Evolutionary conservation across 2,329 filamentous ascomycete species (phyloP).

Genomic region (Paecilomyces formosus): DNA sequence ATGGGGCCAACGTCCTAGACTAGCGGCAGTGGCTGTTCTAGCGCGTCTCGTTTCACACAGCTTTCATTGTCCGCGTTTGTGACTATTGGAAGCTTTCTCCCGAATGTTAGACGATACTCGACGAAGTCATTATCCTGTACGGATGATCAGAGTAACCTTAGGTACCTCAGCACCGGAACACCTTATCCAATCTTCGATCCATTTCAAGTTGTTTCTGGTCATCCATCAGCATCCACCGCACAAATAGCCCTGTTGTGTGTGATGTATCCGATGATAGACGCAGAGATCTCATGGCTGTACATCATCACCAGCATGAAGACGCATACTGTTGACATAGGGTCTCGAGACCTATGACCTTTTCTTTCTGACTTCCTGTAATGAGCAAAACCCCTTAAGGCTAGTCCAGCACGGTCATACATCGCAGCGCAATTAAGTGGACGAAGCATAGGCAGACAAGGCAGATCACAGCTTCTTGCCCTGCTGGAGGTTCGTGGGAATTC

Average conservation of each 20-base stretch:
- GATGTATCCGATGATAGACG: too few relatives aligned
- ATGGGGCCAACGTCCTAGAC: neutral
- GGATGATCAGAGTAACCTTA: neutral
- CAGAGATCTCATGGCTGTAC: too few relatives aligned
- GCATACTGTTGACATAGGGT: neutral
- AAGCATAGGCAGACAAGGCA: neutral
- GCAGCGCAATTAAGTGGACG: neutral
- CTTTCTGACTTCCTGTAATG: too few relatives aligned
- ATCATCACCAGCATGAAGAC: neutral
- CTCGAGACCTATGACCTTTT: neutral
- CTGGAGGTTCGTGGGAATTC: too few relatives aligned
- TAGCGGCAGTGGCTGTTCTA: neutral
- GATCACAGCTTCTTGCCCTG: neutral
- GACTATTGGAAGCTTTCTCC: neutral
- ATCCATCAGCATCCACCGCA: too few relatives aligned
- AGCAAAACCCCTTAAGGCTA: neutral
- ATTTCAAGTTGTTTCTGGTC: neutral
- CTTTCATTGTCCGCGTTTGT: neutral
- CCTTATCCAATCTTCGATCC: neutral
- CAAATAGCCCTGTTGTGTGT: too few relatives aligned
- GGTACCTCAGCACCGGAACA: neutral
- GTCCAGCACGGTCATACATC: neutral
- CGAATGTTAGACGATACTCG: neutral
- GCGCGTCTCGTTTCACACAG: neutral
- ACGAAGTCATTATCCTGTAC: neutral